Base-by-base conservation (phyloP, 805 yeast species). In the Tanozyma kutaoensis region DNA sequence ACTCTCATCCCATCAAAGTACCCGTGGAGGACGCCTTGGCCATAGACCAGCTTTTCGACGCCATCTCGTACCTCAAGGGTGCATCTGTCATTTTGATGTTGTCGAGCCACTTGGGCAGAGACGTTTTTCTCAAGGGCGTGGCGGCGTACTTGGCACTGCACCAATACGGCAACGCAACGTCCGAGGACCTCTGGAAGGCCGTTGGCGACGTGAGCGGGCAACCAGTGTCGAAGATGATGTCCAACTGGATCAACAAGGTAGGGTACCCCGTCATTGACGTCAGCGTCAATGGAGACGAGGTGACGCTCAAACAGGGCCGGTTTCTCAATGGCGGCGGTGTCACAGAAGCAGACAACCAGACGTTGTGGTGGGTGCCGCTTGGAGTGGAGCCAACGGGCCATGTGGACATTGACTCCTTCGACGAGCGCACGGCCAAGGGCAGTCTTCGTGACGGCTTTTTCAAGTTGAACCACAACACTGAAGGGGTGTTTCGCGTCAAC, bases 1-100 rank as follows among this genome's bases (percentile, higher is more conserved):
- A 60, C 39, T 75, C 88, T 5, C 93, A 82, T 49, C 86, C 93
- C 5, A 72, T 81, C 33, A 80, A 79, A 50, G 93, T 81, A 7
- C 78, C 79, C 9, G 82, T 82, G n/a, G 54, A 66, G 38, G 71
- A 75, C 43, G 88, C 88, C 4, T 68, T 70, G 35, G 91, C 81
- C 39, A 75, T 81, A 35, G 79, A 76, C 46, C 86, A 81, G 54
- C 72, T 79, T 12, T 81, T 81, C 46, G 94, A 81, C 44, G 72
- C 73, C 19, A 81, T 81, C 30, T 79, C 91, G 4, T 81, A 81
- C 50, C 55, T 73, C 36, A 81, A 81, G 55, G 93, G 93, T 30
- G 79, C 85, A 5, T 75, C 86, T 15, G 61, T 77, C 16, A 72
- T 81, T 32, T 62, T 74, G 44, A 82, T 82, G 93, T 60, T 80